Base-by-base conservation (phyloP, 768 basidiomycete genomes). In the Russula lepida region DNA sequence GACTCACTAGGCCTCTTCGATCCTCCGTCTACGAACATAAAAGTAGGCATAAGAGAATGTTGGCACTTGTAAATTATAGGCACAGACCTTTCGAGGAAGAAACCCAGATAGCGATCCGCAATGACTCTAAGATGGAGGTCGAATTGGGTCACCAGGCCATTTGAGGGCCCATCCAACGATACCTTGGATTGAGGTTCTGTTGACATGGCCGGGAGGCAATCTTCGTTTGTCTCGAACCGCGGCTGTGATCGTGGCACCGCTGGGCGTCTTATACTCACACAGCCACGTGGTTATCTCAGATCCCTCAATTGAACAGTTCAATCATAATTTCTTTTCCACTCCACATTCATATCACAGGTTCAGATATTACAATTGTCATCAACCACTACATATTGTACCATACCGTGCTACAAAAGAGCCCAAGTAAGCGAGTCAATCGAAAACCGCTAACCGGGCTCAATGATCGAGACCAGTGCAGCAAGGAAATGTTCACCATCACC, bases 31-130 rank as follows among this genome's bases (percentile, higher is more conserved):
- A 69, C 33, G 66, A 32, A 47, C 54, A 52, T 58, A 7, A 54
- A 66, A 66, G 17, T 47, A 28, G 54, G 46, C 44, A 21, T 33
- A 62, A 48, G 35, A 53, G 37, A 67, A 63, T 49, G 62, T 25
- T 35, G n/a, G n/a, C n/a, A n/a, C n/a, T n/a, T n/a, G 56, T 66
- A 53, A 52, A 58, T 49, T 32, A 60, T 32, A n/a, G 56, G 30
- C n/a, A 59, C 78, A 64, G 64, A 88, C 92, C 92, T 80, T 76
- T 94, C 92, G 72, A 84, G 82, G 74, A 95, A 93, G 76, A 94
- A 95, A 59, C 69, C 75, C 60, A 95, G 78, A 71, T 92, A 92
- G 4, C 87, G 88, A 67, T 93, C 87, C 44, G 79, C 80, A 64
- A 90, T 71, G 65, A 83, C 76, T 61, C 76, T 81, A 37, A 92